Evolutionary conservation across 2,329 filamentous ascomycete species (phyloP), one percentile per base, ranked within the genome.

Genomic region (Amesomyces nigricolor): DNA sequence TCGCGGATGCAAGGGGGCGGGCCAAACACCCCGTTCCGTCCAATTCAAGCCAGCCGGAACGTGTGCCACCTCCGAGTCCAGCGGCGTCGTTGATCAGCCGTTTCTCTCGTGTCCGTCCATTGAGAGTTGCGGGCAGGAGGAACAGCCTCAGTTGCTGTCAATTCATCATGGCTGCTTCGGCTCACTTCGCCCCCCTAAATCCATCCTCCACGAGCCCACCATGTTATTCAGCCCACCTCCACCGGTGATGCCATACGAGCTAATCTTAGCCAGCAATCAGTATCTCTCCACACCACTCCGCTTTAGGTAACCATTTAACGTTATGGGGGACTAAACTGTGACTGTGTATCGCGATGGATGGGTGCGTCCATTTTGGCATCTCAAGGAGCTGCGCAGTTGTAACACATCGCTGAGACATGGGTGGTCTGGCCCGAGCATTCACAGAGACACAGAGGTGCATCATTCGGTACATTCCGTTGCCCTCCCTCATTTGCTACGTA

Each of bases 1-100:
- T 47, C 54, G 35, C 47, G 46, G 48, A 57, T 54, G 45, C 47
- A 51, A 26, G 50, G 47, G 51, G 53, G 39, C 22, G 30, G 32
- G 48, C 50, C 22, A 26, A 26, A 26, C 22, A 26, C 22, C 22
- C 22, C 22, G 22, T 26, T 26, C 6, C 22, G 22, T 26, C 22
- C 22, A 26, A 26, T 26, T 26, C 4, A 26, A 26, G 22, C 22
- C 22, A 26, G 22, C 22, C 22, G 22, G 22, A 26, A 26, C 22
- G 22, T 26, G 22, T 26, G 22, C 22, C 22, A 26, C 22, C 22
- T 26, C 22, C 22, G 22, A 26, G 22, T 26, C 22, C 22, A 26
- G 22, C 22, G 22, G 22, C 22, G 22, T 26, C 22, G 22, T 26
- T 26, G 22, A 26, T 26, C 22, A 26, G 22, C 22, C 22, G 22